These are phyloP conservation scores for Coemansia sp. DNA, from an alignment of 192 early-diverging fungal genomes.

Conservation along the genomic window DNA sequence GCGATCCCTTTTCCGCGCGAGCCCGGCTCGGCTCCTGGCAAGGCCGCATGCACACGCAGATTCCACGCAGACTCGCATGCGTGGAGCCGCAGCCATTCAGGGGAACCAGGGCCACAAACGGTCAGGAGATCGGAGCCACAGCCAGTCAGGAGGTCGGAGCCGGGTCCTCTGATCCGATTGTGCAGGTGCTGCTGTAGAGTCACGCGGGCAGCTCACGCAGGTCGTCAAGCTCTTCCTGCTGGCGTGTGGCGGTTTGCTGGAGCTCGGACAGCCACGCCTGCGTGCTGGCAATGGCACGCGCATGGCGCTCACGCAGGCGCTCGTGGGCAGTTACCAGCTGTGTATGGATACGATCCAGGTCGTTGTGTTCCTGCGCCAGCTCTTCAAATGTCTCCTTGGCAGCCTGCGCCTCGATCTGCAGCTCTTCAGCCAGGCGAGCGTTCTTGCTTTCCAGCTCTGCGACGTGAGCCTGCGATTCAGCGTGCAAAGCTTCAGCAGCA, in stretches of 20 bases:
- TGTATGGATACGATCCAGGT: slow-evolving; percentile 26
- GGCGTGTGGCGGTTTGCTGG: slow-evolving; percentile 26
- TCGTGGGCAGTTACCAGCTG: slow-evolving; percentile 19
- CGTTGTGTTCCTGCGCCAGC: slow-evolving; percentile 44
- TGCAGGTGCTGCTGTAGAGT: background rate
- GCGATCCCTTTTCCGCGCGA: background rate
- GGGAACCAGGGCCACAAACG: background rate
- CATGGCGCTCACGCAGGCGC: slow-evolving; percentile 26
- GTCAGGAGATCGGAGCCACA: background rate
- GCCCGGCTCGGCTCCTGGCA: background rate
- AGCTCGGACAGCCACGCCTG: slow-evolving; percentile 53
- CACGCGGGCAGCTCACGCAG: slow-evolving; percentile 13
- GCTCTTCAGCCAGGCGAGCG: slow-evolving; percentile 30
- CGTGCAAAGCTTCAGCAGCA: slow-evolving; percentile 10
- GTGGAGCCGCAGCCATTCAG: background rate
- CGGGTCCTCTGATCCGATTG: slow-evolving; percentile 13
- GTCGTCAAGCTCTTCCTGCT: slow-evolving; percentile 22
- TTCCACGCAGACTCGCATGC: background rate
- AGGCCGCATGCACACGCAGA: slow-evolving; percentile 1
- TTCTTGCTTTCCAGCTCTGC: slow-evolving; percentile 30
- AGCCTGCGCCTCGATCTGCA: slow-evolving; percentile 49
- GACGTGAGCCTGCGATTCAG: slow-evolving; percentile 14
- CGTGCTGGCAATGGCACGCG: slow-evolving; percentile 46
- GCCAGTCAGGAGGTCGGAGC: background rate
- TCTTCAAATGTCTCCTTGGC: slow-evolving; percentile 43